Evolutionary conservation across 2,329 filamentous ascomycete species (phyloP), one percentile per base, ranked within the genome.

Genomic region (Beauveria caledonica): DNA sequence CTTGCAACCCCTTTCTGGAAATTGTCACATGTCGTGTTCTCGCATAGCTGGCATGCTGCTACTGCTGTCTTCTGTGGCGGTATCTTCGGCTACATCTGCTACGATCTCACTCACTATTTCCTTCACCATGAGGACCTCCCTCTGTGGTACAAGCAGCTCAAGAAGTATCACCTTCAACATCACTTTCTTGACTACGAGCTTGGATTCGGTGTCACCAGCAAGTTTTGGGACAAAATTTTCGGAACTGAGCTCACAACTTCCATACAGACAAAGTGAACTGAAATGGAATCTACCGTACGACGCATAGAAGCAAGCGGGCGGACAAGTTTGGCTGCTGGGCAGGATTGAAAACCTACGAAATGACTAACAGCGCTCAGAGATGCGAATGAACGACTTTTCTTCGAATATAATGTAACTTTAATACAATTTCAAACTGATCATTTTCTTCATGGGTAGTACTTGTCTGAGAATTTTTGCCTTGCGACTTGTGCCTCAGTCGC

Each of bases 101-200:
- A 99, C 77, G 94, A 99, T 73, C 70, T 97, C 78, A 99, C 94
- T 1, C 94, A 99, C 74, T 99, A 97, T 80, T 99, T 99, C 82
- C 83, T 99, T 44, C 94, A 99, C 74, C 94, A 99, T 78, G 85
- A 89, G 76, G 95, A 91, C 68, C 85, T 99, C 3, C 94, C 94
- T 17, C 77, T 86, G 2, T 96, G 91, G 82, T 97, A 95, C 78
- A 90, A 89, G 75, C 81, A 86, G 65, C 84, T 97, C 68, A 99
- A 99, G 86, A 97, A 96, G 76, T 96, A 97, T 71, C 94, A 99
- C 72, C 86, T 99, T 33, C 86, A 92, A 72, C 94, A 99, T 73
- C 94, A 99, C 77, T 99, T 97, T 75, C 90, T 94, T 63, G 94
- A 99, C 73, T 99, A 95, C 72, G 89, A 99, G 75, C 93, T 96